phyloP scores from a whole-genome alignment of 306 rosid species.

The Cucumis cinereus region DNA sequence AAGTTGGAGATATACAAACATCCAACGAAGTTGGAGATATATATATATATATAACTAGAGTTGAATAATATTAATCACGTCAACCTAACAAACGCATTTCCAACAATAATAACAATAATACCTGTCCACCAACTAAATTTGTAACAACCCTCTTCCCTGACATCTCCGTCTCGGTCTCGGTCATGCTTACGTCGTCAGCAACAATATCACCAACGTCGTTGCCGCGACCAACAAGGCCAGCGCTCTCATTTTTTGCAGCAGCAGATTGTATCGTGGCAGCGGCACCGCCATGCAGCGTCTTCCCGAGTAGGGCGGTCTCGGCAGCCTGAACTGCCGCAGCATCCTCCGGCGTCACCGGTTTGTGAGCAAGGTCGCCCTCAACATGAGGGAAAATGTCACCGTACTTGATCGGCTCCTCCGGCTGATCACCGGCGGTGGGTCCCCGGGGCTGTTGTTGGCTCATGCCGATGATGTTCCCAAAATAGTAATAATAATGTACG shows the following conservation, averaged over 20 bases:
- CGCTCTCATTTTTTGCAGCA: conserved; percentile 23
- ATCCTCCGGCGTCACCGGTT: conserved; percentile 31
- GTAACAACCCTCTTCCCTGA: conserved; percentile 15
- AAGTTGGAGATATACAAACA: too few relatives aligned
- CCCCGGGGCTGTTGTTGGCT: conserved; percentile 34
- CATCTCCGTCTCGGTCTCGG: conserved; percentile 7
- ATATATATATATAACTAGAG: too few relatives aligned
- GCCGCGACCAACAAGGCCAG: conserved; percentile 18
- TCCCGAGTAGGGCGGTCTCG: conserved; percentile 25
- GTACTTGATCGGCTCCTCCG: conserved; percentile 20
- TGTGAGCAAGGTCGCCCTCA: conserved; percentile 25
- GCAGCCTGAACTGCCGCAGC: conserved; percentile 32
- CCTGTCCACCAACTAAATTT: conserved; percentile 39
- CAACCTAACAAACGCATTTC: too few relatives aligned
- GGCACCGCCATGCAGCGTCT: conserved; percentile 25
- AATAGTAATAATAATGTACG: background rate
- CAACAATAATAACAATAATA: background rate
- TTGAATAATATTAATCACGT: too few relatives aligned
- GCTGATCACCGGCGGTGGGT: conserved; percentile 7
- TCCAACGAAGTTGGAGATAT: too few relatives aligned
- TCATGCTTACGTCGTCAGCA: conserved; percentile 9
- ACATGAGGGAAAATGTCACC: conserved; percentile 30
- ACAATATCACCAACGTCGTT: background rate
- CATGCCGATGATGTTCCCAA: conserved; percentile 11
- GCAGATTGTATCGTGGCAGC: conserved; percentile 37